phyloP scores from a whole-genome alignment of 140 eudicot species.

The Senecio squalidus region DNA sequence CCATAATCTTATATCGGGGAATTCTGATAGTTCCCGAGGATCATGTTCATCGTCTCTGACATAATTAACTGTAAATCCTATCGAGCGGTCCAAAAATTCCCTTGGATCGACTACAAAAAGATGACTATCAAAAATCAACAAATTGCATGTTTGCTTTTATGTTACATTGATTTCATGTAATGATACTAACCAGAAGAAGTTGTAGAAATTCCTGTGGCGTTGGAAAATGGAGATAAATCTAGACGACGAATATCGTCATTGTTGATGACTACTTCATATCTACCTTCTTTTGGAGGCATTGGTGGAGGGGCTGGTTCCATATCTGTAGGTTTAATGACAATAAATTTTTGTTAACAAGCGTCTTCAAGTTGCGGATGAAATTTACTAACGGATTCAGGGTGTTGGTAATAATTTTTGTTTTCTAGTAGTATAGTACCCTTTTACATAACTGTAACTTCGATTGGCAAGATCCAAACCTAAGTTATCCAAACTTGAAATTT shows the following conservation, averaged over 20 bases:
- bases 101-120: conserved; percentile 51
- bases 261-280: conserved; percentile 66
- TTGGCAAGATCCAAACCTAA: too few relatives aligned
- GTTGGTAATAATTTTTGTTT: not conserved
- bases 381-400: not conserved
- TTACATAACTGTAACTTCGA: too few relatives aligned
- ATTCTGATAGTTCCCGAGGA: conserved; percentile 80
- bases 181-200: conserved; percentile 47
- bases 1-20: conserved; percentile 88
- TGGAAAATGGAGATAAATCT: conserved; percentile 56
- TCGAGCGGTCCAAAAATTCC: conserved; percentile 66
- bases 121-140: not conserved
- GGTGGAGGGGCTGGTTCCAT: conserved; percentile 58
- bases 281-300: conserved; percentile 82
- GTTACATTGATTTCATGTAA: not conserved
- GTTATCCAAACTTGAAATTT: too few relatives aligned
- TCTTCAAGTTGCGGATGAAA: too few relatives aligned
- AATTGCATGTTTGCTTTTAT: not conserved
- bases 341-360: too few relatives aligned
- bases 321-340: conserved; percentile 24
- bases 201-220: conserved; percentile 48
- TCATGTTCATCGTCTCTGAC: conserved; percentile 59
- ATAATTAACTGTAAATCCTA: conserved; percentile 83
- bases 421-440: not conserved
- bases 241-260: conserved; percentile 49